Evolutionary conservation across 2,329 filamentous ascomycete species (phyloP), one percentile per base, ranked within the genome.

Genomic region (Aspergillus udagawae): DNA sequence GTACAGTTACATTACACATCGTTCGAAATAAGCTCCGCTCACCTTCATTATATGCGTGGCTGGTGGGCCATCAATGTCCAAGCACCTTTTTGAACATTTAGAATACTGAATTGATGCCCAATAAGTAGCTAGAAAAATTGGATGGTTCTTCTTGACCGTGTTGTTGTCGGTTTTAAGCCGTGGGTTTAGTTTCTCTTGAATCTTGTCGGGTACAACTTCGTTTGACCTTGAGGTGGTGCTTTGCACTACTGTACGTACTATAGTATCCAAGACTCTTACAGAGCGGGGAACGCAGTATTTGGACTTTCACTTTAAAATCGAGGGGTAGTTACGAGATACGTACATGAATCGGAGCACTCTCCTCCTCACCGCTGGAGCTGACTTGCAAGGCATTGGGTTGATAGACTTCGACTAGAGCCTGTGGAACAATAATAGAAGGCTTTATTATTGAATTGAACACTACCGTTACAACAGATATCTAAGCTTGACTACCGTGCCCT

Each of bases 281-380:
- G 12, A 45, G 42, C 42, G 42, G 42, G 42, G 42, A 45, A 45
- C 12, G 10, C 29, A 32, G 29, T 42, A 20, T 10, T 41, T 10
- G 9, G 20, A 21, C 42, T 20, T 20, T 44, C n/a, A 21, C 5
- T 6, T 38, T 38, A 27, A 47, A 45, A 14, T 23, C 21, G 44
- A 47, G 44, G 23, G 23, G 44, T 7, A 38, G 14, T 27, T 23
- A 12, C 47, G n/a, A 41, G 27, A 21, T 55, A 50, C 28, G 10
- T 29, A 29, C 53, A 53, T 44, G 45, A 28, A 48, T 48, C 56
- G 57, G 57, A 59, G 25, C 44, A 56, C 53, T 52, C 50, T 56
- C 50, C 57, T 59, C 57, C 57, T 54, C 32, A 38, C 32, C 32
- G 14, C 32, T 38, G 4, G 14, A 38, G 32, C 6, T 35, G 1